Percentiles rank a stretch among this genome's conserved stretches.
These are phyloP conservation scores for Arachnopeziza araneosa DNA, from an alignment of 2,329 filamentous ascomycete genomes.

Conservation along the genomic window DNA sequence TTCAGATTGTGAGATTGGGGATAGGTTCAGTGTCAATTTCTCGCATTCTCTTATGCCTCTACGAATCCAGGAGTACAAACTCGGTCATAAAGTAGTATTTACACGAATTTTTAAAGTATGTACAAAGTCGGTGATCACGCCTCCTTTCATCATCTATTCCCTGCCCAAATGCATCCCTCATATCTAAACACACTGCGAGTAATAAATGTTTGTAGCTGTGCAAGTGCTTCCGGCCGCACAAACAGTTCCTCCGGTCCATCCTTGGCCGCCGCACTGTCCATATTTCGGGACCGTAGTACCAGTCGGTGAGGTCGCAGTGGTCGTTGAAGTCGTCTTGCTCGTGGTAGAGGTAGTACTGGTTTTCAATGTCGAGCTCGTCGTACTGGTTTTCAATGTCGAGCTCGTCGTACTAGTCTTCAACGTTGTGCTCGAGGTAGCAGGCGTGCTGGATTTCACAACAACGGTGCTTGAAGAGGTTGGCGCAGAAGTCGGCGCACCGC, in stretches of 20 bases:
- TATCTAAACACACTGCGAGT: slow-evolving; percentile 14
- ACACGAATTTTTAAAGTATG: not conserved
- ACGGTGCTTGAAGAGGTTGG: not conserved
- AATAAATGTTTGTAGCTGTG: slow-evolving; percentile 16
- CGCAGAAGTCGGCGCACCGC: not conserved
- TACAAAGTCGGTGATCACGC: not conserved
- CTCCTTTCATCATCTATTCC: not conserved
- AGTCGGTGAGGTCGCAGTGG: not conserved
- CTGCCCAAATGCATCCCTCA: not conserved
- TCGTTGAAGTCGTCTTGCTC: not conserved
- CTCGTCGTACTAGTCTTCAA: slow-evolving; percentile 1
- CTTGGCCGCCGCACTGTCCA: slow-evolving; percentile 21
- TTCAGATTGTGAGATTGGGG: no score
- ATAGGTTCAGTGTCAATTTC: no score
- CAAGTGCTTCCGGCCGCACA: slow-evolving; percentile 25
- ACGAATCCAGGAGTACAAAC: not conserved
- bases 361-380: not conserved
- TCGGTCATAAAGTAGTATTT: not conserved
- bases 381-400: not conserved
- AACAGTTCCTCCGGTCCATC: slow-evolving; percentile 24
- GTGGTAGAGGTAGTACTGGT: not conserved
- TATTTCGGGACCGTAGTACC: slow-evolving; percentile 8
- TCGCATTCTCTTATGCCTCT: no score
- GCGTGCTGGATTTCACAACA: not conserved
- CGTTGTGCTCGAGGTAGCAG: not conserved